Base-by-base conservation (phyloP, 805 yeast genomes). In the Saccharomycopsis fermentans region DNA sequence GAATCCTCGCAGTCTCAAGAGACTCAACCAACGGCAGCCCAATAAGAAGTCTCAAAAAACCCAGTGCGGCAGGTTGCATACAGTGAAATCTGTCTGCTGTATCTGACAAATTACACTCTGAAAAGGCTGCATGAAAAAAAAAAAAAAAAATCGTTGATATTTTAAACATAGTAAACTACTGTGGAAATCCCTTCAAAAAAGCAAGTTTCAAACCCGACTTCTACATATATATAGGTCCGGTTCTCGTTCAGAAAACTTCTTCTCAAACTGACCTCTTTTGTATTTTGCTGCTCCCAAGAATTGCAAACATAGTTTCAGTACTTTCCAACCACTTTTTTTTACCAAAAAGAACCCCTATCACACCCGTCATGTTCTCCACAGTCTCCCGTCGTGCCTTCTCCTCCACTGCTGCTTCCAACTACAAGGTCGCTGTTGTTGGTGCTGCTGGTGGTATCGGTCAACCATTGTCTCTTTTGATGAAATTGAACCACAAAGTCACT, bases 391-490 rank as follows among this genome's bases (percentile, higher is more conserved):
- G 63, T 56, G 58, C 63, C 37, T 87, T 87, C 76, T 83, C 91
- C 47, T 78, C 88, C 53, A 72, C 88, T 55, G 79, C 85, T 57
- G 69, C 84, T 50, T 71, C 80, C 64, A 84, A 87, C 68, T 86
- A 86, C 80, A 86, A 86, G 74, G 91, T 85, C 56, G 77, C 90
- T 69, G 89, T 86, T 60, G 76, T 85, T 68, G 94, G 94, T 71
- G 92, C 92, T 64, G 84, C 87, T 64, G 94, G 94, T 72, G 94
- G 94, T 72, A 86, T 86, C 71, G 94, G 94, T 57, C 85, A 81
- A 70, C 86, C 87, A 43, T 72, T 82, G 63, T 82, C 86, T 16
- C 72, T 83, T 59, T 75, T 86, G 69, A 72, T 86, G 74, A 86
- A 86, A 71, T 75, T 84, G 67, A 83, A 83, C 77, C 86, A 82